Evolutionary conservation across 345 rosid genomes (phyloP), one percentile per base, ranked within the genome.

Genomic region (Mallotus nudiflorus): DNA sequence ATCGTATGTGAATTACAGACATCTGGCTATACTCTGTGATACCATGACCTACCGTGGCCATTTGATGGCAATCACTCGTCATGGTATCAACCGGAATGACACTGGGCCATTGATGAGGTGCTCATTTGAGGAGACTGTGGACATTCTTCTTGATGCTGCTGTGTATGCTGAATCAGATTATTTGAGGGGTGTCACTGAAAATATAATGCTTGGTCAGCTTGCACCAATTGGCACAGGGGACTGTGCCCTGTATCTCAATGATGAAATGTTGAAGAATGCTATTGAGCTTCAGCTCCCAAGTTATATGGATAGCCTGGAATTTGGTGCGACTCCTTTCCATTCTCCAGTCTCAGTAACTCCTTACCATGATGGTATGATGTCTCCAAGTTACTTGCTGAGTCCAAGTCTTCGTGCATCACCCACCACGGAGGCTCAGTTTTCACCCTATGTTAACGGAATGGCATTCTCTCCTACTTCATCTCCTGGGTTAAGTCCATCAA

Each of bases 21-120:
- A 92, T 85, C 86, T 94, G 72, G 99, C 97, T 70, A 94, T 94
- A 62, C 78, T 94, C 29, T 94, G 99, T 69, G 99, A 94, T 81
- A 94, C 99, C 28, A 94, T 94, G 99, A 94, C 99, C 16, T 94
- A 94, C 70, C 96, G 99, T 3, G 97, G 99, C 69, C 97, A 92
- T 81, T 82, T 94, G 78, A 94, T 94, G 99, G 97, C 97, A 24
- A 94, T 94, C 77, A 94, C 99, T 44, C 97, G 97, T 53, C 97
- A 94, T 73, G 99, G 99, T 66, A 94, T 94, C 75, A 94, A 94
- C 40, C 82, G 99, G 52, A 94, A 94, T 69, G 97, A 94, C 69
- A 94, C 99, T 22, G 99, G 99, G 31, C 99, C 97, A 27, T 69
- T 94, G 86, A 94, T 94, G 97, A 92, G 99, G 64, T 94, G 99